phyloP scores from a whole-genome alignment of 2,329 filamentous ascomycete species.

The Chalaropsis thielavioides region DNA sequence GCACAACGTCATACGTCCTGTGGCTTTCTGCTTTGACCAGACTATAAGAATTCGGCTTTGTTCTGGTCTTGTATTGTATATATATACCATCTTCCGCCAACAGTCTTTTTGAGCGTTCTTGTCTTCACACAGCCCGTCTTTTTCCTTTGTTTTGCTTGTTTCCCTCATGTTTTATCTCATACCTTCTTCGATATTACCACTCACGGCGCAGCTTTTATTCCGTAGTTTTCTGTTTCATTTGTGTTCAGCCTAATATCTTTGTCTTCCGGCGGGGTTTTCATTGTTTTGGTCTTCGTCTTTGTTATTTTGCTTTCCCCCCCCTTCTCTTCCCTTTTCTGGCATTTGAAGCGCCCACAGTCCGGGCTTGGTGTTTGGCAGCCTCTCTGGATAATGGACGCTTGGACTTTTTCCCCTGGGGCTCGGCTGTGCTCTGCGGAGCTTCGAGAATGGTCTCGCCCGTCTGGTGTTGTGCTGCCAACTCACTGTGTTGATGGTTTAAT shows the following conservation, averaged over 20 bases:
- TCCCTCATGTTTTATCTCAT: constrained; percentile 4
- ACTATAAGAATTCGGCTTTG: neutral
- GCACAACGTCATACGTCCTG: neutral
- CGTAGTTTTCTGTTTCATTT: neutral
- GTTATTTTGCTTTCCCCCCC: neutral
- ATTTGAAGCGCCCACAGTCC: constrained; percentile 3
- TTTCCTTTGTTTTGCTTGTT: neutral
- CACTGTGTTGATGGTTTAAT: neutral
- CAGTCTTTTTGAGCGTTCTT: neutral
- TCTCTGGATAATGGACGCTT: neutral
- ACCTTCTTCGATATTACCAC: neutral
- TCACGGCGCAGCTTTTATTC: neutral
- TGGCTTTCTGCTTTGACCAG: neutral
- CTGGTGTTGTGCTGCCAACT: neutral
- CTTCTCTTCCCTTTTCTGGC: neutral
- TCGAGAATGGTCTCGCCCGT: neutral
- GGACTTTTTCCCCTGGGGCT: neutral
- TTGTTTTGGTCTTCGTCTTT: neutral
- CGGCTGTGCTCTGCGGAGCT: neutral
- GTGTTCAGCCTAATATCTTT: neutral
- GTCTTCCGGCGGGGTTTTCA: too few species aligned
- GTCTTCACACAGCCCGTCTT: neutral
- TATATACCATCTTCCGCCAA: neutral
- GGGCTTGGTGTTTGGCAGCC: constrained; percentile 3
- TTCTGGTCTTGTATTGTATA: neutral